Evolutionary conservation across 176 grass and related monocot species (phyloP).

Genomic region (Saccharum spontaneum): DNA sequence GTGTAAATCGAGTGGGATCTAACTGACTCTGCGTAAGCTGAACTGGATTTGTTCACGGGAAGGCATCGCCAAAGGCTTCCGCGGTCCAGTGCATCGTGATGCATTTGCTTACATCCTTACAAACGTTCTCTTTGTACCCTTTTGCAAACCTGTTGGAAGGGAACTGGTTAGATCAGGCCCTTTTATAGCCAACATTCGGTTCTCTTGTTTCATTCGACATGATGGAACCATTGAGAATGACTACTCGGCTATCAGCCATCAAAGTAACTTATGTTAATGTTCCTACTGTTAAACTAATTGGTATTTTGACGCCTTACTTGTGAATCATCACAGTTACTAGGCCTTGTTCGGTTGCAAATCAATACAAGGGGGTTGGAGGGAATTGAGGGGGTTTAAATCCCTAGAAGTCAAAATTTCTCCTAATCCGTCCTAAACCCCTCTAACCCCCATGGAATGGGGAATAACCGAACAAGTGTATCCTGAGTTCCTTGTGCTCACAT

Average conservation of each 20-base stretch:
- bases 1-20: constrained; percentile 43
- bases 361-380: too few species aligned
- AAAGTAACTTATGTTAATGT: constrained; percentile 21
- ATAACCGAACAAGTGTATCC: background rate
- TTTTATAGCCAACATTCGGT: constrained; percentile 7
- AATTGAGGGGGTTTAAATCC: too few species aligned
- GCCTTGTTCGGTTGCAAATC: too few species aligned
- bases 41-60: constrained; percentile 54
- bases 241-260: constrained; percentile 8
- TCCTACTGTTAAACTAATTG: constrained; percentile 3
- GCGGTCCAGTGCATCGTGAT: constrained; percentile 35
- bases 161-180: constrained; percentile 41
- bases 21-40: constrained; percentile 43
- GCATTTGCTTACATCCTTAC: constrained; percentile 40
- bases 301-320: constrained; percentile 14
- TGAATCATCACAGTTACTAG: background rate
- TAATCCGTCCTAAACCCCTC: too few species aligned
- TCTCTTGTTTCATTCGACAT: constrained; percentile 3
- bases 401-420: too few species aligned
- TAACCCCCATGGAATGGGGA: too few species aligned
- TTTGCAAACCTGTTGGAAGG: constrained; percentile 33
- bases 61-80: constrained; percentile 47
- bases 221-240: background rate
- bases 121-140: constrained; percentile 30
- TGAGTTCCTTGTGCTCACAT: background rate